phyloP scores from a whole-genome alignment of 345 rosid genomes.

The Jatropha curcas region DNA sequence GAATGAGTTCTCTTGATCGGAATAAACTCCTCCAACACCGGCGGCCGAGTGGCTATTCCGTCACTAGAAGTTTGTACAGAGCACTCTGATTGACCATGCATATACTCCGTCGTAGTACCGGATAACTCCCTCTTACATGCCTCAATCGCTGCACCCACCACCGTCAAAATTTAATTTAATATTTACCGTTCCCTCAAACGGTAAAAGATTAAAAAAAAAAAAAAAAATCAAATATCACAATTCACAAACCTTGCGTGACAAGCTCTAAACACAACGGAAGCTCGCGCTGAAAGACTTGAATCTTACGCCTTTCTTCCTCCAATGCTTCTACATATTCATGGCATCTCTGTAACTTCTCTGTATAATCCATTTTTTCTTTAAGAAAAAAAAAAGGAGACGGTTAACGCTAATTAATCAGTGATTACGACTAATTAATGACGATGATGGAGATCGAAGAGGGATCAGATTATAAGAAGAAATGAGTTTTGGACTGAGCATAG shows the following conservation, averaged over 20 bases:
- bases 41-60: constrained; percentile 28
- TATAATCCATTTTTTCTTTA: constrained; percentile 44
- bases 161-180: not conserved
- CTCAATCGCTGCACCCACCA: constrained; percentile 64
- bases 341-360: constrained; percentile 54
- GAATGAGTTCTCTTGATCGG: constrained; percentile 56
- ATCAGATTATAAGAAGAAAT: not conserved
- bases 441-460: not conserved
- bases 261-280: constrained; percentile 94
- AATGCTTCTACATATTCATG: constrained; percentile 66
- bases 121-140: constrained; percentile 73
- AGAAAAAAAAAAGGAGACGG: too few species aligned
- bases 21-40: constrained; percentile 78
- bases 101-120: constrained; percentile 50
- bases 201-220: not conserved
- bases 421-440: not conserved
- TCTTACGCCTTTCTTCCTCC: constrained; percentile 86
- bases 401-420: too few species aligned
- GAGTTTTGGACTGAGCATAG: constrained; percentile 37
- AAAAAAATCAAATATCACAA: not conserved
- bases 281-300: constrained; percentile 87
- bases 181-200: constrained; percentile 1
- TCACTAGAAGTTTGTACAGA: constrained; percentile 85
- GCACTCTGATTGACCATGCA: constrained; percentile 70
- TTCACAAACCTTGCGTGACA: constrained; percentile 68